Conservation (phyloP, 306 rosid species). For the Lablab purpureus region DNA sequence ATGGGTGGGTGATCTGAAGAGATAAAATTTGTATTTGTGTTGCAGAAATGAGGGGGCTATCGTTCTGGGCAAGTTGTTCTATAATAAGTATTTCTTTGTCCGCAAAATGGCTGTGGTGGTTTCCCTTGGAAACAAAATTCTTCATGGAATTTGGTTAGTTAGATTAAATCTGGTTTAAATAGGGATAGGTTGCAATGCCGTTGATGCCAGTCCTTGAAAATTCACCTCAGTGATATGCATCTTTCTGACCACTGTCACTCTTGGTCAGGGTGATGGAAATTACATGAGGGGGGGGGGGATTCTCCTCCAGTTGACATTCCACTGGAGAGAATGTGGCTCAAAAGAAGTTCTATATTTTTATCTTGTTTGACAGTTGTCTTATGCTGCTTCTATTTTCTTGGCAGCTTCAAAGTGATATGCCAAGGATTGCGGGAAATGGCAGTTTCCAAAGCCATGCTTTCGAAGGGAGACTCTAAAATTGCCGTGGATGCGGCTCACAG, state of each 20-base stretch:
- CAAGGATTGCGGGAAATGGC: conserved; percentile 73
- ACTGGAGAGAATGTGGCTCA: background rate
- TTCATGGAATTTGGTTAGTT: conserved; percentile 11
- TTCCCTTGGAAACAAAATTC: conserved; percentile 9
- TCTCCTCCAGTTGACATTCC: background rate
- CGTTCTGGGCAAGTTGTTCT: background rate
- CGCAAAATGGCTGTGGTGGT: background rate
- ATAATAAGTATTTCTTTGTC: background rate
- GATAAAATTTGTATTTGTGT: background rate
- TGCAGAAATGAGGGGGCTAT: conserved; percentile 6
- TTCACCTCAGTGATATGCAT: conserved; percentile 5
- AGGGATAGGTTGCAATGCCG: background rate
- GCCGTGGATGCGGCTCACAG: conserved; percentile 66
- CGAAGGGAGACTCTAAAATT: conserved; percentile 74
- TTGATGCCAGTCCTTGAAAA: background rate
- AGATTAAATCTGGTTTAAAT: conserved; percentile 11
- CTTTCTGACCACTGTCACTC: background rate
- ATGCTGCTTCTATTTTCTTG: conserved; percentile 43
- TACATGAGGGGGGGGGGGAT: background rate
- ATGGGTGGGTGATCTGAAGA: background rate
- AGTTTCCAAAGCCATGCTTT: conserved; percentile 51
- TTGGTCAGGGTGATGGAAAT: conserved; percentile 18
- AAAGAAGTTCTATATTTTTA: background rate
- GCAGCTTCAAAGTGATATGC: conserved; percentile 84
- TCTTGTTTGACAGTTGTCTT: conserved; percentile 43